A percentile compares a stretch with the other conserved stretches of the same genome.
These are phyloP conservation scores for Bipolaris gigantea DNA, from an alignment of 2,329 filamentous ascomycete species.

Conservation along the genomic window DNA sequence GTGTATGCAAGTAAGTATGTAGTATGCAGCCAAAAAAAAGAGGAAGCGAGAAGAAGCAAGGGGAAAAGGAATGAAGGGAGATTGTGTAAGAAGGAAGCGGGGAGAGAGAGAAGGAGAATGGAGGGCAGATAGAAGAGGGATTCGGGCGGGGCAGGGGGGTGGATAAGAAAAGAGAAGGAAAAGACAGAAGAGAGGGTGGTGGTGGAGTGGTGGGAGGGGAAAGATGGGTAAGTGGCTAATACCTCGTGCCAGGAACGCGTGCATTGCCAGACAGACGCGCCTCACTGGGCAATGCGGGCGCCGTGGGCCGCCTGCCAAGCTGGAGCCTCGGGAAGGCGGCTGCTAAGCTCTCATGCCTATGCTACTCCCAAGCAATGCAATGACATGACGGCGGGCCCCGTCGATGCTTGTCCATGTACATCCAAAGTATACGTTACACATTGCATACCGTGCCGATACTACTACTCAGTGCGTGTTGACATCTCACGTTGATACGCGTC, in stretches of 20 bases:
- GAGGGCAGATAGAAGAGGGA: neutral
- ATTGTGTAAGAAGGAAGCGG: neutral
- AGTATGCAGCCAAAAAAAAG: too few species aligned
- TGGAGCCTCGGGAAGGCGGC: constrained; percentile 11
- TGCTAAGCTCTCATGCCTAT: constrained; percentile 6
- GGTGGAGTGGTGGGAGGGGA: neutral
- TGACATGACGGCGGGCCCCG: neutral
- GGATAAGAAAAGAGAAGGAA: neutral
- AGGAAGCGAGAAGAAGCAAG: neutral
- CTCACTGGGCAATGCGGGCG: constrained; percentile 12
- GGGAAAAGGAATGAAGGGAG: neutral
- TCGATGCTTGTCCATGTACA: neutral
- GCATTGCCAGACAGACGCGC: constrained; percentile 13
- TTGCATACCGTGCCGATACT: too few species aligned
- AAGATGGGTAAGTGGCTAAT: neutral
- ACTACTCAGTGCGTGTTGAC: too few species aligned
- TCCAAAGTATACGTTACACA: neutral
- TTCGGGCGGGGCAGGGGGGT: neutral
- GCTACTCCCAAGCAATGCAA: neutral
- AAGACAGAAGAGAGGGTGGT: neutral
- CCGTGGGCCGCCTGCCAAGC: constrained; percentile 6
- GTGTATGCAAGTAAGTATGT: too few species aligned
- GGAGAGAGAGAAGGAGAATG: neutral
- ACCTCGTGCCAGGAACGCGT: constrained; percentile 19
- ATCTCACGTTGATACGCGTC: too few species aligned